phyloP scores from a whole-genome alignment of 78 protist genomes.

The Chrysochromulina tobinii region DNA sequence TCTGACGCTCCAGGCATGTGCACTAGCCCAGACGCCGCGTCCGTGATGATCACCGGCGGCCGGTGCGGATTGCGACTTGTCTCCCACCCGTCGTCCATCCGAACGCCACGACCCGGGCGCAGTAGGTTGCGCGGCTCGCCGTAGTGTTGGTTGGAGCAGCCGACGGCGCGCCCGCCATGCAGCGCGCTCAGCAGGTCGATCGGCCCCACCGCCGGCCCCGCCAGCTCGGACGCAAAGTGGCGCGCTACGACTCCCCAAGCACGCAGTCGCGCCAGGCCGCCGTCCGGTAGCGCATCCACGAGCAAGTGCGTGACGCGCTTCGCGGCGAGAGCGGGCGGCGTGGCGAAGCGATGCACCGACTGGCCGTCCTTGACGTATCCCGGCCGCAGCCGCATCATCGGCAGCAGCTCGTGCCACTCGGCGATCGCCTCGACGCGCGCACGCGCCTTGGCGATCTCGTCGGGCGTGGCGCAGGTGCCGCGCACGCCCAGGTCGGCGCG shows the following conservation, averaged over 20 bases:
- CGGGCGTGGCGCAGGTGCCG: neutral
- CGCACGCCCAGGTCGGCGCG: constrained; percentile 5
- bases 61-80: constrained; percentile 52
- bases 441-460: neutral
- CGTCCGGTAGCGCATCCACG: constrained; percentile 73
- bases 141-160: constrained; percentile 65
- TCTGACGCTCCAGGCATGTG: constrained; percentile 64
- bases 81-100: constrained; percentile 88
- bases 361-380: neutral
- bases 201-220: neutral
- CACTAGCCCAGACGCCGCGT: constrained; percentile 29
- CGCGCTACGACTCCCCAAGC: constrained; percentile 20
- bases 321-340: neutral
- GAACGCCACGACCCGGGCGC: constrained; percentile 70
- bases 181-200: neutral
- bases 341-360: constrained; percentile 26
- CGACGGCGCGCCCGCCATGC: constrained; percentile 33
- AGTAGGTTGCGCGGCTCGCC: constrained; percentile 74
- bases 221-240: neutral
- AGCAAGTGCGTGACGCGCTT: constrained; percentile 71
- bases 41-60: constrained; percentile 32
- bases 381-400: constrained; percentile 6
- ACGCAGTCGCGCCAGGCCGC: constrained; percentile 78
- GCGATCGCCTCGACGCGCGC: neutral
- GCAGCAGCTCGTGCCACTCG: constrained; percentile 12